These are phyloP conservation scores for Colletotrichum sp. DNA, from an alignment of 2,329 filamentous ascomycete genomes.

Conservation along the genomic window DNA sequence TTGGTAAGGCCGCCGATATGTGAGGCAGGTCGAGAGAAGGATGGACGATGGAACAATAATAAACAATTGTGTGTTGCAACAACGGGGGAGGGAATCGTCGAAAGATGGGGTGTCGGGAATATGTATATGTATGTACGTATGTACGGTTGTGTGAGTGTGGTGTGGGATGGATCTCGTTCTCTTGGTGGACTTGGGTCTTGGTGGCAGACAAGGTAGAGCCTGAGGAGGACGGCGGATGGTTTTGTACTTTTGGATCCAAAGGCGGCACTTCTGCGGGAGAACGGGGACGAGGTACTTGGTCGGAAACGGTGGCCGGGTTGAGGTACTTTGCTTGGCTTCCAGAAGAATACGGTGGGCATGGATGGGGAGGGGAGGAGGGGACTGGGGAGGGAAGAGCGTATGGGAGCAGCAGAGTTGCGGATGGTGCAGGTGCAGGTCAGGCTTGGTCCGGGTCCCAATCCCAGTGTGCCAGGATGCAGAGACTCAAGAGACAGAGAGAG, in stretches of 20 bases:
- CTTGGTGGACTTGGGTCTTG: neutral
- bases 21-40: neutral
- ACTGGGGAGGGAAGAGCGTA: neutral
- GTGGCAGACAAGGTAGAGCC: constrained; percentile 17
- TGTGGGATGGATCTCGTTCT: constrained; percentile 17
- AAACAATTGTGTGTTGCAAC: constrained; percentile 24
- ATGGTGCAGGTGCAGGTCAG: constrained; percentile 9
- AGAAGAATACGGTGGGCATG: constrained; percentile 23
- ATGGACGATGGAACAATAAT: constrained; percentile 23
- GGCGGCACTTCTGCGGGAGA: constrained; percentile 17
- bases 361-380: constrained; percentile 3
- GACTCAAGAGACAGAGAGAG: neutral
- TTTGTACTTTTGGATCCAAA: constrained; percentile 20
- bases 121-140: constrained; percentile 21
- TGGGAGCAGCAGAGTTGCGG: neutral
- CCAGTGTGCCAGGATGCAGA: neutral
- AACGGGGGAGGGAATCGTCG: constrained; percentile 6
- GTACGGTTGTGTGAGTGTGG: constrained; percentile 14
- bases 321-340: constrained; percentile 22
- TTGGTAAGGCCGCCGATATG: neutral
- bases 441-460: constrained; percentile 9
- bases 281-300: constrained; percentile 15
- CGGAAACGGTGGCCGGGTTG: constrained; percentile 14
- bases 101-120: constrained; percentile 18
- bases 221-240: constrained; percentile 4